These are phyloP conservation scores for Diatrype stigma DNA, from an alignment of 2,329 filamentous ascomycete genomes.

Conservation along the genomic window DNA sequence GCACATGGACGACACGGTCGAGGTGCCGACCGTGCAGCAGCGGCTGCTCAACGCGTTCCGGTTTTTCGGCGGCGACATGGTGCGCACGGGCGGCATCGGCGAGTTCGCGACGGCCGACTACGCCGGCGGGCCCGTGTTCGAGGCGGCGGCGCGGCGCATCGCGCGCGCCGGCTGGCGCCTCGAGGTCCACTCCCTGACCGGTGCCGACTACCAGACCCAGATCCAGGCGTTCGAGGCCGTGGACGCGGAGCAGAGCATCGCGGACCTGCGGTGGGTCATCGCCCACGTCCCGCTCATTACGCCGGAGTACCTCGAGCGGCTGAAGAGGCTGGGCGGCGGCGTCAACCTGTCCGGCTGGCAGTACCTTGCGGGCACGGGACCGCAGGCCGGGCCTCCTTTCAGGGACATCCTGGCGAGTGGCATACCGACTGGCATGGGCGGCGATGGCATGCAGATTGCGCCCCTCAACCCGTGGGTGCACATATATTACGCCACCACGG, in stretches of 20 bases:
- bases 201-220: slow-evolving; percentile 17
- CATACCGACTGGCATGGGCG: slow-evolving; percentile 22
- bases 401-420: slow-evolving; percentile 23
- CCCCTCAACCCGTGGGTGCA: slow-evolving; percentile 27
- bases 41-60: slow-evolving; percentile 22
- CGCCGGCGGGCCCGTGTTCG: slow-evolving; percentile 21
- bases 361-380: slow-evolving; percentile 19
- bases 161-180: slow-evolving; percentile 23
- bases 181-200: slow-evolving; percentile 24
- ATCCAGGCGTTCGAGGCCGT: slow-evolving; percentile 21
- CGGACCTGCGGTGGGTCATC: slow-evolving; percentile 22
- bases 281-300: slow-evolving; percentile 26
- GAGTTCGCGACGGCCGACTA: slow-evolving; percentile 24
- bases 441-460: slow-evolving; percentile 26
- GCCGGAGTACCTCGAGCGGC: slow-evolving; percentile 16
- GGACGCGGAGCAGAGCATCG: slow-evolving; percentile 12
- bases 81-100: slow-evolving; percentile 24
- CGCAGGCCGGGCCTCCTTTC: slow-evolving; percentile 25
- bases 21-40: slow-evolving; percentile 14
- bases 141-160: slow-evolving; percentile 16
- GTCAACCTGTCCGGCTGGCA: slow-evolving; percentile 25
- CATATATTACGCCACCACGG: slow-evolving; percentile 25
- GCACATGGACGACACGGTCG: slow-evolving; percentile 17
- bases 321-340: slow-evolving; percentile 22
- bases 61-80: slow-evolving; percentile 24